Evolutionary conservation across 305 asterid genomes (phyloP).

Genomic region (Fraxinus velutina): DNA sequence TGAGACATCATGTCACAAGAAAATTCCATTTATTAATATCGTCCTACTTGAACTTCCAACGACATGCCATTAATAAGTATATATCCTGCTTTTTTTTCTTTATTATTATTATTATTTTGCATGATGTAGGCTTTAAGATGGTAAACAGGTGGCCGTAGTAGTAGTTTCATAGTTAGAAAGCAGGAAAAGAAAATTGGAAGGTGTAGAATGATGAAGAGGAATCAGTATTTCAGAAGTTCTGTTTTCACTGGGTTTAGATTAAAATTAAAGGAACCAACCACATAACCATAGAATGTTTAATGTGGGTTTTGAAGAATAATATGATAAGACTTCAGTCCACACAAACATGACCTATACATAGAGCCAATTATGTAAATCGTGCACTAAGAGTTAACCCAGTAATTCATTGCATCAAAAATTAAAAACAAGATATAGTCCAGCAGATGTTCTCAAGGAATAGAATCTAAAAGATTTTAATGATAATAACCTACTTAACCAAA

Average conservation of each 20-base stretch:
- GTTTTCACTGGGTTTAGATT: background rate
- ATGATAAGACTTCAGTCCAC: background rate
- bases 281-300: background rate
- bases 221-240: background rate
- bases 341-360: background rate
- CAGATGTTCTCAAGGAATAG: background rate
- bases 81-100: too few relatives aligned
- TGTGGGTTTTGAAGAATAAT: background rate
- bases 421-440: background rate
- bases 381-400: background rate
- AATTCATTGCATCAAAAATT: background rate
- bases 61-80: background rate
- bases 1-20: background rate
- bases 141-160: background rate
- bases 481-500: slow-evolving; percentile 10
- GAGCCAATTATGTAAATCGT: background rate
- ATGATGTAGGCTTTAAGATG: background rate
- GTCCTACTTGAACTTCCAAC: background rate
- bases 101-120: background rate
- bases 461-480: slow-evolving; percentile 10
- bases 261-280: background rate
- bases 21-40: background rate
- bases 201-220: background rate
- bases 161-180: background rate
- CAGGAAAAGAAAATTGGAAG: background rate